Percentiles rank a stretch among this genome's conserved stretches.
Conservation (phyloP, 345 rosid species). For the Nasturtium officinale region DNA sequence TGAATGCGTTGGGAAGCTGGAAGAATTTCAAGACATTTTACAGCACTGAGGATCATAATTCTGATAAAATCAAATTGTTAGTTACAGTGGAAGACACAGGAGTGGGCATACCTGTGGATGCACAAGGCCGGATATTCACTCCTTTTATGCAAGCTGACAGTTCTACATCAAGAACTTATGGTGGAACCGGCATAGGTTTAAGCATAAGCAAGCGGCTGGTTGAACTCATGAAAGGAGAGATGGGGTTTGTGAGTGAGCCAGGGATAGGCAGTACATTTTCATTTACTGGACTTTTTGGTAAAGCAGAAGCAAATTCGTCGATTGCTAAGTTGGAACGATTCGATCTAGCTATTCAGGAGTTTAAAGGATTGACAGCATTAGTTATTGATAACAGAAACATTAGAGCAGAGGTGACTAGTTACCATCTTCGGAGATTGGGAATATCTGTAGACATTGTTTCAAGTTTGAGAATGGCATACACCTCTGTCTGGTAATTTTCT, state of each 20-base stretch:
- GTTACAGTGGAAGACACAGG: conserved; percentile 97
- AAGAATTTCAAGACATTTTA: conserved; percentile 52
- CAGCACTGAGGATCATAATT: conserved; percentile 39
- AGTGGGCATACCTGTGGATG: conserved; percentile 77
- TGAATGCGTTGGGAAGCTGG: conserved; percentile 88
- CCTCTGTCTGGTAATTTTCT: conserved; percentile 42
- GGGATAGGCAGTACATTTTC: conserved; percentile 84
- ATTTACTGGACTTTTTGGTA: conserved; percentile 67
- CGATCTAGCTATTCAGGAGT: conserved; percentile 53
- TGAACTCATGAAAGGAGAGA: conserved; percentile 92
- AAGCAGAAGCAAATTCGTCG: conserved; percentile 50
- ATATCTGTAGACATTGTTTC: conserved; percentile 52
- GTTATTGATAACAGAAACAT: conserved; percentile 72
- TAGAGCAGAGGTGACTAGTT: conserved; percentile 78
- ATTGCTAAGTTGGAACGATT: conserved; percentile 52
- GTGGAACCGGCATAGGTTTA: conserved; percentile 96
- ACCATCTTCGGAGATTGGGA: conserved; percentile 77
- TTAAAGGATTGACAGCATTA: conserved; percentile 66
- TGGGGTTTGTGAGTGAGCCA: conserved; percentile 81
- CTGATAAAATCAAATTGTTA: conserved; percentile 56
- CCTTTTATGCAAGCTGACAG: conserved; percentile 99
- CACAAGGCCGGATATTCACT: conserved; percentile 79
- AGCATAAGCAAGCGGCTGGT: conserved; percentile 91
- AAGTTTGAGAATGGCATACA: conserved; percentile 51
- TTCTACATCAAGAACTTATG: conserved; percentile 92